phyloP scores from a whole-genome alignment of 2,329 filamentous ascomycete genomes.

The Penicillium italicum region DNA sequence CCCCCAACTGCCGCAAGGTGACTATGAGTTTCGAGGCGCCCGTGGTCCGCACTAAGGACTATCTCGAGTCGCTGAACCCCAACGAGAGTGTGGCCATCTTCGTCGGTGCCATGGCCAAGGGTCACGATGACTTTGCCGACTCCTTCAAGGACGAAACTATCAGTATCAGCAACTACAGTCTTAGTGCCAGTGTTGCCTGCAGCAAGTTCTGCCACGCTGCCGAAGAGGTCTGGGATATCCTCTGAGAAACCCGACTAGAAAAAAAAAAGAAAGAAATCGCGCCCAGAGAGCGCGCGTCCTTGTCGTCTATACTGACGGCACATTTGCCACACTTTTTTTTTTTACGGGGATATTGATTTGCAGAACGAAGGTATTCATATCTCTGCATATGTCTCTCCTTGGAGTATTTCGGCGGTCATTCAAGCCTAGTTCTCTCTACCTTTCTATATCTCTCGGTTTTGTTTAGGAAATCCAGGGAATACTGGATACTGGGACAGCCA shows the following conservation, averaged over 20 bases:
- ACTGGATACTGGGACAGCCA: constrained; percentile 3
- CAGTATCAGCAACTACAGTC: constrained; percentile 95
- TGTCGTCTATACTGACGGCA: constrained; percentile 11
- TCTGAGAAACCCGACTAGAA: constrained; percentile 52
- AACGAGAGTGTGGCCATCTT: constrained; percentile 97
- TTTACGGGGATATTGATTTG: constrained; percentile 8
- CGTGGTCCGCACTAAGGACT: constrained; percentile 82
- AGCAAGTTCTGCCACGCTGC: constrained; percentile 99
- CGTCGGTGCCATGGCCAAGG: constrained; percentile 97
- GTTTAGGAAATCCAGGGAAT: constrained; percentile 1
- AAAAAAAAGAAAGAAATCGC: constrained; percentile 5
- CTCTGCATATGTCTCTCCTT: background rate
- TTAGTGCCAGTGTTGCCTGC: constrained; percentile 96
- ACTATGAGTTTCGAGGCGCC: constrained; percentile 92
- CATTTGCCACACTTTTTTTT: constrained; percentile 13
- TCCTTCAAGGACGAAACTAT: constrained; percentile 94
- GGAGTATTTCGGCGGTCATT: background rate
- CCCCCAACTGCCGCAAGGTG: constrained; percentile 95
- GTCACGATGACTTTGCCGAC: constrained; percentile 91
- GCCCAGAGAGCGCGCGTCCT: constrained; percentile 11
- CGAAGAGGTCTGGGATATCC: constrained; percentile 91
- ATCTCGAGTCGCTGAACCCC: constrained; percentile 71
- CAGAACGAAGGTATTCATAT: background rate
- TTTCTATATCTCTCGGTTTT: constrained; percentile 6
- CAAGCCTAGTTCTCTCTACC: background rate